These are phyloP conservation scores for Ustilago shanxiensis DNA, from an alignment of 1,284 basidiomycete genomes.

Conservation along the genomic window DNA sequence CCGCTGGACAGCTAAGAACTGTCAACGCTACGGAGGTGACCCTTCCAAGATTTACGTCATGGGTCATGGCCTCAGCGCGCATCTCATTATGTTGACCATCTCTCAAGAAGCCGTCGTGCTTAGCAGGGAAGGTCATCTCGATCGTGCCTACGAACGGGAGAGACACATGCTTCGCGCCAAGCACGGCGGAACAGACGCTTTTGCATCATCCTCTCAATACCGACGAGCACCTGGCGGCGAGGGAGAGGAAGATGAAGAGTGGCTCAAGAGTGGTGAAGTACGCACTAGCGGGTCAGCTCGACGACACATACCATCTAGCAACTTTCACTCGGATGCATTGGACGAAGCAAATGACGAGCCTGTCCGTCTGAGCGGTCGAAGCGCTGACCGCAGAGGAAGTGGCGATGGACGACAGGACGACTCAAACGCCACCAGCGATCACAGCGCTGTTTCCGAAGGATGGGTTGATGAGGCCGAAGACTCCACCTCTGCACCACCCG, in stretches of 20 bases:
- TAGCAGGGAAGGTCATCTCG: conserved; percentile 51
- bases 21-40: conserved; percentile 69
- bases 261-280: conserved; percentile 50
- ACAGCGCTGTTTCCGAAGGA: conserved; percentile 12
- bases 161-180: conserved; percentile 24
- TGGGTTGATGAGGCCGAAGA: conserved; percentile 58
- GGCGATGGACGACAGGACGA: not conserved
- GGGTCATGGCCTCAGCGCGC: conserved; percentile 70
- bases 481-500: conserved; percentile 18
- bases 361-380: conserved; percentile 7
- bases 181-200: conserved; percentile 6
- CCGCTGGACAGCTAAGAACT: conserved; percentile 69
- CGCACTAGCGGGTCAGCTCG: conserved; percentile 3
- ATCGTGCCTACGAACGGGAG: conserved; percentile 46
- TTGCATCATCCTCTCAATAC: not conserved
- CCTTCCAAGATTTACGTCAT: conserved; percentile 67
- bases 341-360: conserved; percentile 40
- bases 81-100: conserved; percentile 70
- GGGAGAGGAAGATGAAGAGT: conserved; percentile 48
- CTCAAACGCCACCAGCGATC: not conserved
- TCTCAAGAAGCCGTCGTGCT: conserved; percentile 70
- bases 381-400: not conserved
- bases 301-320: not conserved
- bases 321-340: conserved; percentile 20
- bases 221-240: not conserved